Percentiles rank a stretch among this genome's conserved stretches.
phyloP scores from a whole-genome alignment of 306 rosid genomes.

The Abrus precatorius region DNA sequence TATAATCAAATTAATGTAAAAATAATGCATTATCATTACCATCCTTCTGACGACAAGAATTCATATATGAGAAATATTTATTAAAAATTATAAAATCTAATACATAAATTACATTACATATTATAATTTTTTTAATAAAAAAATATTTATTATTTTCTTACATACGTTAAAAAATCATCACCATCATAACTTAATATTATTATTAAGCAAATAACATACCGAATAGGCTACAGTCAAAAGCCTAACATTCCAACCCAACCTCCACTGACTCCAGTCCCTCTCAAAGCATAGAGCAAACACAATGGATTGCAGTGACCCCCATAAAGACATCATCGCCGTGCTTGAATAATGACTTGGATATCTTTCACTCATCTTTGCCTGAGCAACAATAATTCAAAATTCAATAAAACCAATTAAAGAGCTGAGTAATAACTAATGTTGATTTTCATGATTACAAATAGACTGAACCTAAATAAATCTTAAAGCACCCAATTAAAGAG shows the following conservation, averaged over 20 bases:
- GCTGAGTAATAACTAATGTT: not conserved
- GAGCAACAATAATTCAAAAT: not conserved
- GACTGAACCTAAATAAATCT: too few species aligned
- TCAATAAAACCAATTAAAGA: not conserved
- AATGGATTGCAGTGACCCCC: constrained; percentile 28
- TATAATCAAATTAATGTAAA: too few species aligned
- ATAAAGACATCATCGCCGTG: constrained; percentile 47
- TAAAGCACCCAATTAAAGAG: too few species aligned
- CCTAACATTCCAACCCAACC: constrained; percentile 60
- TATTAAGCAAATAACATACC: constrained; percentile 31
- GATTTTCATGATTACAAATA: too few species aligned
- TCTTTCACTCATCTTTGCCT: constrained; percentile 57
- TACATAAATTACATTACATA: too few species aligned
- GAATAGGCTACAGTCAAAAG: constrained; percentile 53
- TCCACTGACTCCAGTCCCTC: constrained; percentile 53
- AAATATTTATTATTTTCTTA: too few species aligned
- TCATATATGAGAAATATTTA: too few species aligned
- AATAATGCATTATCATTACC: too few species aligned
- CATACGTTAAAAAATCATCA: too few species aligned
- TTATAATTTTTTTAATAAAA: too few species aligned
- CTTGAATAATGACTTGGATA: constrained; percentile 49
- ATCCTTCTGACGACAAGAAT: too few species aligned
- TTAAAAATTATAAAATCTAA: too few species aligned
- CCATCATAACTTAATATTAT: not conserved
- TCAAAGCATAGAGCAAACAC: constrained; percentile 48